Conservation (phyloP, 2,329 filamentous ascomycete species). For the Lasiodiplodia sp. region DNA sequence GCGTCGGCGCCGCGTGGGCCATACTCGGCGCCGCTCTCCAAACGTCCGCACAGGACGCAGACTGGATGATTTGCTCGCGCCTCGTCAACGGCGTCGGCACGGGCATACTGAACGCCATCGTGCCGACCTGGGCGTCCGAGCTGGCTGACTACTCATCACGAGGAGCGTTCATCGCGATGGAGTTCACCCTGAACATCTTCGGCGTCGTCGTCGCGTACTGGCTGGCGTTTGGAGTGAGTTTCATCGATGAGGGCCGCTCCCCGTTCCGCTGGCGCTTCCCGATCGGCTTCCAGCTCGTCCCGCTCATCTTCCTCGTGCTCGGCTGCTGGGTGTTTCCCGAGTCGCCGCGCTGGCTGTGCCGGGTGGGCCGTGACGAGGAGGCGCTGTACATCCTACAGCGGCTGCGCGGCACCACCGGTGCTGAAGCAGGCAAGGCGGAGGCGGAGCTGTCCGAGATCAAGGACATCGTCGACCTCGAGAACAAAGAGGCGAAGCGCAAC, state of each 20-base stretch:
- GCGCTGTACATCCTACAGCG: constrained; percentile 70
- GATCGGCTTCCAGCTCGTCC: constrained; percentile 73
- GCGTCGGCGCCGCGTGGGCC: constrained; percentile 3
- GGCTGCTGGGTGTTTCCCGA: constrained; percentile 73
- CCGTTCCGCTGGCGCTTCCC: constrained; percentile 72
- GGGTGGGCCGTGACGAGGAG: constrained; percentile 71
- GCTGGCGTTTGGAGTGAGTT: constrained; percentile 50
- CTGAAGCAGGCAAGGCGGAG: constrained; percentile 60
- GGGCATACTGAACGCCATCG: constrained; percentile 73
- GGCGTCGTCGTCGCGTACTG: constrained; percentile 70
- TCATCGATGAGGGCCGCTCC: constrained; percentile 64
- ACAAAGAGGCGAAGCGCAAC: constrained; percentile 56
- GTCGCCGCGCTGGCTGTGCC: constrained; percentile 71
- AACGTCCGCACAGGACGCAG: constrained; percentile 68
- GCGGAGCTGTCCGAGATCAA: constrained; percentile 73
- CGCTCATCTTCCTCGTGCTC: constrained; percentile 63
- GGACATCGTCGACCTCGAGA: constrained; percentile 67
- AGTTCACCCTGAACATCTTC: constrained; percentile 77
- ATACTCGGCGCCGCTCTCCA: constrained; percentile 66
- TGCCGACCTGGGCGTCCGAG: constrained; percentile 76
- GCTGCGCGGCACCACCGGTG: constrained; percentile 65
- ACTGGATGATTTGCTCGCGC: constrained; percentile 74
- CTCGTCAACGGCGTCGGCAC: constrained; percentile 71
- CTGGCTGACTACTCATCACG: constrained; percentile 71
- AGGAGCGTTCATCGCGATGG: constrained; percentile 73